These are phyloP conservation scores for Coemansia sp. DNA, from an alignment of 192 early-diverging fungal genomes.

Conservation along the genomic window DNA sequence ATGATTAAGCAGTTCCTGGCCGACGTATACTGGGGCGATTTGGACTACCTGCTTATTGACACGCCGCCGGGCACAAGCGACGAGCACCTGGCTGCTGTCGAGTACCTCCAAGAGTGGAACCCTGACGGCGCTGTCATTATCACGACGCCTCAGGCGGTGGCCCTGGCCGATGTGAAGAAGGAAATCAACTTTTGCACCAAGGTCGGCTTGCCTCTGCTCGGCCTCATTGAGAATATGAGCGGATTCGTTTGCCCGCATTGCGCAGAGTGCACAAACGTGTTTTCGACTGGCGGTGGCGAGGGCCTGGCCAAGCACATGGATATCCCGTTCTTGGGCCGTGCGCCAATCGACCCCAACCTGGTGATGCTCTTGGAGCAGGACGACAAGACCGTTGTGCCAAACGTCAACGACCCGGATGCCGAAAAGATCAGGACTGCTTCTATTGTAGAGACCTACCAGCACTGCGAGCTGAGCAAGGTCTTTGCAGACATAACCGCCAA, in stretches of 20 bases:
- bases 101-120: conserved; percentile 82
- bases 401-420: conserved; percentile 37
- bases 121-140: conserved; percentile 91
- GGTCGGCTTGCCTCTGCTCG: conserved; percentile 86
- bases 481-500: conserved; percentile 31
- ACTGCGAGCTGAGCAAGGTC: conserved; percentile 50
- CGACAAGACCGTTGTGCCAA: conserved; percentile 53
- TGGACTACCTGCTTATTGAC: conserved; percentile 95
- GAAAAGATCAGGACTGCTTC: conserved; percentile 27
- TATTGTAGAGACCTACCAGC: conserved; percentile 57
- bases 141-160: conserved; percentile 95
- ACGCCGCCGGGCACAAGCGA: conserved; percentile 98
- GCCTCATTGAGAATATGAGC: conserved; percentile 97
- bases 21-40: conserved; percentile 95
- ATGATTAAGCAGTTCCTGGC: conserved; percentile 98
- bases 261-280: conserved; percentile 82
- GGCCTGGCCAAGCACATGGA: conserved; percentile 85
- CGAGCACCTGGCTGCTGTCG: conserved; percentile 93
- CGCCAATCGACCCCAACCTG: conserved; percentile 89
- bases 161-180: conserved; percentile 92
- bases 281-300: conserved; percentile 93
- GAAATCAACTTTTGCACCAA: conserved; percentile 97
- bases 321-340: conserved; percentile 85
- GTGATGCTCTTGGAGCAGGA: conserved; percentile 67
- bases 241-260: conserved; percentile 95